Percentiles rank a stretch among this genome's conserved stretches.
Conservation (phyloP, 75 land plant genomes). For the Pinus tabuliformis region DNA sequence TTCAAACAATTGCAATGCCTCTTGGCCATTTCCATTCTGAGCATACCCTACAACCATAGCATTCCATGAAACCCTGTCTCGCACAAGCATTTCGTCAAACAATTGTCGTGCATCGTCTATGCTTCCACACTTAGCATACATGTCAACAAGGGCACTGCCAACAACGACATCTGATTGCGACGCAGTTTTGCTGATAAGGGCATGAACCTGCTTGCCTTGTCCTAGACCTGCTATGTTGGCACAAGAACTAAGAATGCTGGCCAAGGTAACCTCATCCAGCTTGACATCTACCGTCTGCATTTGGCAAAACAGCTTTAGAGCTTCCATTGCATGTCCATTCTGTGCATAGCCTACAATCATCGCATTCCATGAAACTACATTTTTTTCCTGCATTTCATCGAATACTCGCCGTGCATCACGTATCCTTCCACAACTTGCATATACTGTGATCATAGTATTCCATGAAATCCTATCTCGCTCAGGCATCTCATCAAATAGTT, state of each 20-base stretch:
- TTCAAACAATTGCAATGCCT: no score
- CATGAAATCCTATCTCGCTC: conserved; percentile 49
- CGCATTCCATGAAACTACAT: neutral
- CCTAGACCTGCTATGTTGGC: no score
- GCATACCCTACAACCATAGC: no score
- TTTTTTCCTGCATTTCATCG: neutral
- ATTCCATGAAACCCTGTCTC: no score
- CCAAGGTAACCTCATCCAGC: neutral
- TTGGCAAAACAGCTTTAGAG: neutral
- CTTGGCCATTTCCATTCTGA: no score
- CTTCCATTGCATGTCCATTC: neutral
- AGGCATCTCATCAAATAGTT: conserved; percentile 38
- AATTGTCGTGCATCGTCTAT: no score
- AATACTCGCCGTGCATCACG: neutral
- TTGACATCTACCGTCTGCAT: neutral
- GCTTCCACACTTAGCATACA: no score
- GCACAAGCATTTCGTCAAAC: no score
- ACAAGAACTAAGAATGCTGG: neutral
- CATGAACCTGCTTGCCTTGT: no score
- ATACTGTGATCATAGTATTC: conserved; percentile 66
- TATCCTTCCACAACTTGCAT: conserved; percentile 11
- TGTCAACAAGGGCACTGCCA: no score
- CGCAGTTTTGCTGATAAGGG: no score
- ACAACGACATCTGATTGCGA: no score
- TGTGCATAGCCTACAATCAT: neutral